A percentile compares a stretch with the other conserved stretches of the same genome.
Conservation (phyloP, 176 grass and related monocot species). For the bread wheat (Triticum aestivum) region IWGSC_CS_RefSeq_v2.1 NC_057802.1:547134882-547135381, state of each 20-base stretch:
- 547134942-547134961: background rate
- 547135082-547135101: background rate
- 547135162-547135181: background rate
- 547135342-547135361: background rate
- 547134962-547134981: background rate
- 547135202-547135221: constrained; percentile 96
- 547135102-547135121: background rate
- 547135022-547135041: background rate
- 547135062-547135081: background rate
- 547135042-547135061: background rate
- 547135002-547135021: constrained; percentile 1
- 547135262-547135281: constrained; percentile 87
- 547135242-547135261: constrained; percentile 90
- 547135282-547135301: constrained; percentile 77
- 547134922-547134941: background rate
- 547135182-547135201: constrained; percentile 39
- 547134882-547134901: background rate
- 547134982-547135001: background rate
- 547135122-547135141: background rate
- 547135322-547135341: constrained; percentile 5
- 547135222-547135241: constrained; percentile 90
- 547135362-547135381: background rate
- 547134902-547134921: background rate
- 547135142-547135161: constrained; percentile 12
- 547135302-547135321: constrained; percentile 54